A percentile compares a stretch with the other conserved stretches of the same genome.
phyloP scores from a whole-genome alignment of 2,329 filamentous ascomycete genomes.

The Coniochaeta prunicola region DNA sequence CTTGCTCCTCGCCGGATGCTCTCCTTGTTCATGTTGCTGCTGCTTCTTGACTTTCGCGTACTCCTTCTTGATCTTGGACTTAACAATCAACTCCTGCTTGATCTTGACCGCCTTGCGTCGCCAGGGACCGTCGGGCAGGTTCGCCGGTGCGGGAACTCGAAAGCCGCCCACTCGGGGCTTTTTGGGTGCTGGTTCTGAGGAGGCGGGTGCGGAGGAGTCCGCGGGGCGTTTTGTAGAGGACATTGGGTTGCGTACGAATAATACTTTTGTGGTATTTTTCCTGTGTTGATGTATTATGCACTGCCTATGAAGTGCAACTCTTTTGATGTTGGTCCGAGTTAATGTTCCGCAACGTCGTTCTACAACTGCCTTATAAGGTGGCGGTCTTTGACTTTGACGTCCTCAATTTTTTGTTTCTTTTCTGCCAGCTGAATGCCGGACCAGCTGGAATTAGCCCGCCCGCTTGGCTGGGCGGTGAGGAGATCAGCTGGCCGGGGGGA shows the following conservation, averaged over 20 bases:
- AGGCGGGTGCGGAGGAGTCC: conserved; percentile 6
- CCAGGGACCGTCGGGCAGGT: conserved; percentile 85
- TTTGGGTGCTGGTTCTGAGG: conserved; percentile 32
- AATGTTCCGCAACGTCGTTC: too few species aligned
- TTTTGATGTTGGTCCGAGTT: too few species aligned
- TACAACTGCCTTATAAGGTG: not conserved
- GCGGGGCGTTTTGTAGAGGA: not conserved
- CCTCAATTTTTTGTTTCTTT: not conserved
- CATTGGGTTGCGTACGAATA: too few species aligned
- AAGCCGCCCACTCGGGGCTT: conserved; percentile 62
- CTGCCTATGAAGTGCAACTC: too few species aligned
- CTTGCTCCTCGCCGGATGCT: not conserved
- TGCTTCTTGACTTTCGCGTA: conserved; percentile 79
- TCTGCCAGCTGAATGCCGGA: not conserved
- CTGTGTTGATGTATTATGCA: too few species aligned
- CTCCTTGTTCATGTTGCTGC: conserved; percentile 15
- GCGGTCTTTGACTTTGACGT: not conserved
- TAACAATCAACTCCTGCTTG: conserved; percentile 81
- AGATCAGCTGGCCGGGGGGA: not conserved
- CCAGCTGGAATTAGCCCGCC: not conserved
- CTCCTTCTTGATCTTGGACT: conserved; percentile 86
- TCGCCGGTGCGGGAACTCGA: conserved; percentile 70
- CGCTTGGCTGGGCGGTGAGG: not conserved
- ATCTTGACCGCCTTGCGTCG: conserved; percentile 69
- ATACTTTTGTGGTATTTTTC: not conserved